Evolutionary conservation across 2,329 filamentous ascomycete species (phyloP).

Genomic region (Beauveria sp.): DNA sequence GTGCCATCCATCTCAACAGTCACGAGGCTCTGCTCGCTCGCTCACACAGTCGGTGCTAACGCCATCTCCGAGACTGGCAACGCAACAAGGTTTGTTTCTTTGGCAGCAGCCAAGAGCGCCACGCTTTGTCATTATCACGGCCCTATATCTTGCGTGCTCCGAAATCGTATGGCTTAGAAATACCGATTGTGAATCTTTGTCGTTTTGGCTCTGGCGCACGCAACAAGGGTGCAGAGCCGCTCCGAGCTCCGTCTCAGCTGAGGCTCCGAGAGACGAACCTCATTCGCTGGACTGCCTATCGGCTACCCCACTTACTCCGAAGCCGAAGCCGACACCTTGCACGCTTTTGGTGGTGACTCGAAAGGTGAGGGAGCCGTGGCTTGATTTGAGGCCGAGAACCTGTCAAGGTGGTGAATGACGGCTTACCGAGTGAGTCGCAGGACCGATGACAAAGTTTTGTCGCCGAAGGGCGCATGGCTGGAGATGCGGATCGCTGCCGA

Average conservation of each 20-base stretch:
- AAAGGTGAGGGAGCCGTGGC: neutral
- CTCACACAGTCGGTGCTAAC: neutral
- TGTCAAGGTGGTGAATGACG: neutral
- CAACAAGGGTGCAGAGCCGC: neutral
- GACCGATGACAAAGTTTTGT: neutral
- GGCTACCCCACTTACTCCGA: slow-evolving; percentile 1
- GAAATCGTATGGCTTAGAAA: slow-evolving; percentile 4
- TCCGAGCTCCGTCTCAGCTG: neutral
- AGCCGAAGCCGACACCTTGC: slow-evolving; percentile 2
- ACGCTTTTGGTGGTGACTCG: neutral
- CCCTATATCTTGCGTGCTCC: neutral
- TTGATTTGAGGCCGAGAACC: neutral
- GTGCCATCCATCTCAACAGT: neutral
- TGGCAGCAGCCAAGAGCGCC: neutral
- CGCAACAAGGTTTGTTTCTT: neutral
- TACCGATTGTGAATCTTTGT: neutral
- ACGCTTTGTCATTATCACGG: neutral
- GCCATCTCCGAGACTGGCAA: neutral
- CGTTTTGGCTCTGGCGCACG: neutral
- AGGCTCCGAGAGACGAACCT: neutral
- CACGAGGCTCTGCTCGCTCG: neutral
- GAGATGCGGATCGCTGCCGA: neutral
- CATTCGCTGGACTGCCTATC: neutral
- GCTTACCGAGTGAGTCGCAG: slow-evolving; percentile 5
- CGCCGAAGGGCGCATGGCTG: neutral